Percentiles rank a stretch among this genome's conserved stretches.
Conservation (phyloP, 2,329 filamentous ascomycete genomes). For the Colletotrichum lentis region DNA sequence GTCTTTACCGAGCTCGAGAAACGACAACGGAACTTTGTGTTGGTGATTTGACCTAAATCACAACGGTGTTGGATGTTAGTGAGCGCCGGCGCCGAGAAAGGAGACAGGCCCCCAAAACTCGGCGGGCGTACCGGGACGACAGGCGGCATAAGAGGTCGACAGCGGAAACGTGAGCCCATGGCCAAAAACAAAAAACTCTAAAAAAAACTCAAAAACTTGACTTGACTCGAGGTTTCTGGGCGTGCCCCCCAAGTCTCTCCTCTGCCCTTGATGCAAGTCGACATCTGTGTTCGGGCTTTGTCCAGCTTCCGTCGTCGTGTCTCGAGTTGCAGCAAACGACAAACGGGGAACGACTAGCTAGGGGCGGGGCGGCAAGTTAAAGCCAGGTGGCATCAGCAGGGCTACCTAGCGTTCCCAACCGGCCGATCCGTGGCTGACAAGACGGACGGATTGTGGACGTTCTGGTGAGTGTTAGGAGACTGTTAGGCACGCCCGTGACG, state of each 20-base stretch:
- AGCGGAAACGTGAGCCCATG: neutral
- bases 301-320: neutral
- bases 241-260: neutral
- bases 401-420: neutral
- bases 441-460: neutral
- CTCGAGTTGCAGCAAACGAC: neutral
- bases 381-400: neutral
- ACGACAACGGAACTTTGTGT: too few species aligned
- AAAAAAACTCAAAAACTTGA: conserved; percentile 6
- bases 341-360: neutral
- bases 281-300: neutral
- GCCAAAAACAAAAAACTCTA: too few species aligned
- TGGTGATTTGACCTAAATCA: too few species aligned
- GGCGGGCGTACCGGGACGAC: neutral
- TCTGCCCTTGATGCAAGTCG: neutral
- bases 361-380: neutral
- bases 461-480: neutral
- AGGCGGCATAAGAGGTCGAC: neutral
- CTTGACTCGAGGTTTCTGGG: neutral
- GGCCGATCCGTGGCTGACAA: neutral
- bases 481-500: neutral
- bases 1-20: too few species aligned
- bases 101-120: neutral
- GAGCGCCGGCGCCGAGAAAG: too few species aligned
- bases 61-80: too few species aligned